These are phyloP conservation scores for Perilla frutescens DNA, from an alignment of 257 asterid species.

Conservation along the genomic window DNA sequence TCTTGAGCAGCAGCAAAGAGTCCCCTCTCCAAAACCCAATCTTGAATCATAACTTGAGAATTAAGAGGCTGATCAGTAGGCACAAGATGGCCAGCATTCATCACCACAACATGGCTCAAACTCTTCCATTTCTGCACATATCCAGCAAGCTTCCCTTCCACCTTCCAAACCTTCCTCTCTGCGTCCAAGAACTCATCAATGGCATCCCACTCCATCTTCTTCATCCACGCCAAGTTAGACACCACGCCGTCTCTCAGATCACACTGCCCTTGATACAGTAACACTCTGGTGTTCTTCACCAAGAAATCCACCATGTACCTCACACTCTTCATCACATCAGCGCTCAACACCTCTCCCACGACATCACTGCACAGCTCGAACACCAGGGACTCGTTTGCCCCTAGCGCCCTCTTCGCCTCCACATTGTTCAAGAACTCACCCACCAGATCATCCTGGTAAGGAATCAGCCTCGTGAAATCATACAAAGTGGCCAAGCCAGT, in stretches of 20 bases:
- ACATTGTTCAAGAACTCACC: conserved; percentile 51
- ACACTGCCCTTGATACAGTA: conserved; percentile 79
- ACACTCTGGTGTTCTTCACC: conserved; percentile 61
- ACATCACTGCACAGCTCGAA: conserved; percentile 60
- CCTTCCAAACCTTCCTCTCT: conserved; percentile 72
- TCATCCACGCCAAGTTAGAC: conserved; percentile 76
- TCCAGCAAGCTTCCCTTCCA: conserved; percentile 66
- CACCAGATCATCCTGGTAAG: conserved; percentile 63
- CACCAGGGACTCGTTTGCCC: conserved; percentile 52
- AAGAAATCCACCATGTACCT: conserved; percentile 68
- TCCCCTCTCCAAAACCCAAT: conserved; percentile 77
- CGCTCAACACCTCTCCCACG: conserved; percentile 55
- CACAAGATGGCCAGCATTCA: conserved; percentile 86
- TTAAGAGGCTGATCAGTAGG: conserved; percentile 77
- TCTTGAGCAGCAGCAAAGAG: conserved; percentile 45
- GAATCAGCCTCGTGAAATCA: conserved; percentile 62
- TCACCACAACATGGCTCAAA: conserved; percentile 68
- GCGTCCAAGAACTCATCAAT: conserved; percentile 58
- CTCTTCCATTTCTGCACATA: conserved; percentile 73
- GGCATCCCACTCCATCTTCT: conserved; percentile 71
- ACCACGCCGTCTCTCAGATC: conserved; percentile 83
- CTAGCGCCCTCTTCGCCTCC: conserved; percentile 61
- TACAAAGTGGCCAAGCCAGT: conserved; percentile 81
- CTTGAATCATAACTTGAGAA: conserved; percentile 73
- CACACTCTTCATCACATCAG: conserved; percentile 88